Conservation (phyloP, 345 rosid genomes). For the Syzygium aqueum region DNA sequence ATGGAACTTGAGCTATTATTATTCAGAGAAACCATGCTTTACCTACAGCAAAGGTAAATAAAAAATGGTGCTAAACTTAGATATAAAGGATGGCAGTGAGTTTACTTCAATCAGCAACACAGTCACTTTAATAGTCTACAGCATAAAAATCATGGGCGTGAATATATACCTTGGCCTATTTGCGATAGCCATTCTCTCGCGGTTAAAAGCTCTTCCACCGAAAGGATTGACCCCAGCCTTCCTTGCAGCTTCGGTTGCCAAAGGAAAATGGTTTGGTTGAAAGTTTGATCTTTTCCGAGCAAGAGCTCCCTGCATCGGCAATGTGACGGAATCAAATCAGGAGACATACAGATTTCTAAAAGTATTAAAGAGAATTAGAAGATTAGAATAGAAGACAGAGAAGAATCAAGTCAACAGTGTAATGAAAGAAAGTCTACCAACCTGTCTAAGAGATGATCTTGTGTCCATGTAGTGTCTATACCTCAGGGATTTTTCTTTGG, state of each 20-base stretch:
- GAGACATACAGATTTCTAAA: background rate
- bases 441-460: constrained; percentile 76
- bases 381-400: background rate
- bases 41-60: constrained; percentile 24
- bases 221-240: constrained; percentile 43
- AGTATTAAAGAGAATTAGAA: background rate
- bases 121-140: background rate
- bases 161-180: constrained; percentile 53
- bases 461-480: constrained; percentile 49
- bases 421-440: constrained; percentile 1
- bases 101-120: background rate
- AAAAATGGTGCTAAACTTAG: background rate
- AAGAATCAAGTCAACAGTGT: background rate
- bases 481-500: constrained; percentile 38
- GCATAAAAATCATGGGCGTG: background rate
- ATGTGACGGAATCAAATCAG: background rate
- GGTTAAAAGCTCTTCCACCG: constrained; percentile 43
- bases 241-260: constrained; percentile 39
- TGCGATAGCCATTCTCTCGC: constrained; percentile 21
- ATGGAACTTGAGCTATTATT: background rate
- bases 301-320: constrained; percentile 46
- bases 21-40: constrained; percentile 21
- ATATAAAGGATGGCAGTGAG: background rate
- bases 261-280: constrained; percentile 54
- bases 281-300: constrained; percentile 71